Evolutionary conservation across 495 filamentous ascomycete genomes (phyloP).

Genomic region (Pseudoneurospora amorphoporcata): DNA sequence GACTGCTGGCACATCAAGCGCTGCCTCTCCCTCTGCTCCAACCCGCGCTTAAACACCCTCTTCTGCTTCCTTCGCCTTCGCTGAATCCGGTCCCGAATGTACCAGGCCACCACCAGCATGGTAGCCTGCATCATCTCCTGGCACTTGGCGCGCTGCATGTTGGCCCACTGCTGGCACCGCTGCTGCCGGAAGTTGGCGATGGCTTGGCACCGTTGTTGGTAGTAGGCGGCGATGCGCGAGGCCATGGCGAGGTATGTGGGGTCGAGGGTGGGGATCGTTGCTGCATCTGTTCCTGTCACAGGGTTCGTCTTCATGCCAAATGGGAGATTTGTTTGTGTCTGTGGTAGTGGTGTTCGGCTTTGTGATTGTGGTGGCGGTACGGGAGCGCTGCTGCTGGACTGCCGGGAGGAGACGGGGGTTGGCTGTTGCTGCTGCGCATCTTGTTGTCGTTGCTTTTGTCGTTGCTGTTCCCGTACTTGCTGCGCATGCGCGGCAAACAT

Average conservation of each 20-base stretch:
- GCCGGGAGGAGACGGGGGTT: background rate
- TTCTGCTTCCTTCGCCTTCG: constrained; percentile 13
- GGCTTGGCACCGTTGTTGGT: constrained; percentile 28
- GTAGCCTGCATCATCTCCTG: constrained; percentile 28
- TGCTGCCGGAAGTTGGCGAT: constrained; percentile 26
- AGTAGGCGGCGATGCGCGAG: constrained; percentile 28
- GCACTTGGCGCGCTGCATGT: constrained; percentile 22
- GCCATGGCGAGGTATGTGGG: constrained; percentile 26
- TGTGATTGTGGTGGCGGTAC: background rate
- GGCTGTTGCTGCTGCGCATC: background rate
- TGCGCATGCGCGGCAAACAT: background rate
- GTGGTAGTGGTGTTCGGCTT: background rate
- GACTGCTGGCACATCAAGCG: background rate
- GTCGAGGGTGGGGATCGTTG: constrained; percentile 7
- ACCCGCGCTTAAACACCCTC: constrained; percentile 15
- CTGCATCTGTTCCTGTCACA: background rate
- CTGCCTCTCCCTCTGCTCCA: constrained; percentile 7
- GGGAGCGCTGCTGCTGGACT: background rate
- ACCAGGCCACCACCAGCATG: constrained; percentile 30
- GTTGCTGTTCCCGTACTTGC: background rate
- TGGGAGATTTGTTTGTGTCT: background rate
- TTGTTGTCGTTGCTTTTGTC: background rate
- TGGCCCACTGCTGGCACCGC: constrained; percentile 28
- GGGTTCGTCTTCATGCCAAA: background rate
- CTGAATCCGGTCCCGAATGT: constrained; percentile 25